A percentile compares a stretch with the other conserved stretches of the same genome.
Evolutionary conservation across 176 grass and related monocot genomes (phyloP).

Genomic region (Oryza brachyantha): DNA sequence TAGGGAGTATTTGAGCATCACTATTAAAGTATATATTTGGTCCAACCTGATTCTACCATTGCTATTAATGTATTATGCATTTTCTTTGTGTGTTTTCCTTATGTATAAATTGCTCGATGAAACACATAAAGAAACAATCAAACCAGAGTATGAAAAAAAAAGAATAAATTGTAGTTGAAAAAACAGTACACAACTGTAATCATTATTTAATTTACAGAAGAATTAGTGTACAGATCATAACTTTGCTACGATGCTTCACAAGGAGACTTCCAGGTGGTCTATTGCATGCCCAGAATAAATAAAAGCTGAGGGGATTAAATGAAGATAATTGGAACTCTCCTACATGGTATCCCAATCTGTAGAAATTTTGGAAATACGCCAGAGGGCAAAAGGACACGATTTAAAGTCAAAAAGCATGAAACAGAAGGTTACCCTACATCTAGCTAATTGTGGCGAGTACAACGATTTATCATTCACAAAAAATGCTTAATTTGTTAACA

Average conservation of each 20-base stretch:
- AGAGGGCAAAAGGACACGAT: not conserved
- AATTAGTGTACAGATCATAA: not conserved
- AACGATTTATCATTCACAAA: not conserved
- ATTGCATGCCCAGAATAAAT: not conserved
- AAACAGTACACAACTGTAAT: not conserved
- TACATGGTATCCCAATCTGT: not conserved
- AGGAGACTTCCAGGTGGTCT: not conserved
- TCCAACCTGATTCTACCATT: not conserved
- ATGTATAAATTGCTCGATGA: not conserved
- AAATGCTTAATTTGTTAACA: not conserved
- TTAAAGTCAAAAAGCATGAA: slow-evolving; percentile 10
- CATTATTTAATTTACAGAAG: not conserved
- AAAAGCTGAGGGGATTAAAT: not conserved
- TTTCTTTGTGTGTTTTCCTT: not conserved
- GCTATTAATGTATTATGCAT: not conserved
- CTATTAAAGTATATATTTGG: not conserved
- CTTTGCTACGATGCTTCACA: not conserved
- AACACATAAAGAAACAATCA: not conserved
- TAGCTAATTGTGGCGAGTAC: not conserved
- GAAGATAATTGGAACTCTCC: not conserved
- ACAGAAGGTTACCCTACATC: not conserved
- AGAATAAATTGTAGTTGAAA: not conserved
- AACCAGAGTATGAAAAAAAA: not conserved
- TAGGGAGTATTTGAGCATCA: too few relatives aligned
- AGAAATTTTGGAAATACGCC: not conserved